Evolutionary conservation across 768 basidiomycete species (phyloP), one percentile per base, ranked within the genome.

Genomic region (Tephrocybe sp.): DNA sequence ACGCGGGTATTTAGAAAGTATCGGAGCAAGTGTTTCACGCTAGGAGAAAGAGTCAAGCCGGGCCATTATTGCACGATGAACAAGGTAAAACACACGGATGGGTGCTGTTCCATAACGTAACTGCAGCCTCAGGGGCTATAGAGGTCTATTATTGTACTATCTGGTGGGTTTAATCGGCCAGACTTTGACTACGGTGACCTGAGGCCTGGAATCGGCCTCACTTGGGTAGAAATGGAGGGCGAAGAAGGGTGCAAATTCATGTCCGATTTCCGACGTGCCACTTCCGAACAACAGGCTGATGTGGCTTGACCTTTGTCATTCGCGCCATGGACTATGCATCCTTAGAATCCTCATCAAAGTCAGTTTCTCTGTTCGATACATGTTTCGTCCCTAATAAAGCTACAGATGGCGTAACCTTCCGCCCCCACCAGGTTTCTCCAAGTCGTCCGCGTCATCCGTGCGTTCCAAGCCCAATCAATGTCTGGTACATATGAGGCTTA

Each of bases 361-460:
- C 39, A 11, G 59, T 59, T 21, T 1, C 19, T 2, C 34, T 23
- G 21, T 21, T 13, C 22, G 21, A 23, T 38, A 40, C 4, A 16
- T n/a, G 13, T 4, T 13, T 21, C 12, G n/a, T 16, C 29, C 42
- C 39, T 12, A 36, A 29, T 23, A 4, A 11, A 31, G 36, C 18
- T 36, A 9, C 48, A 86, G 84, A 71, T 86, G 82, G 80, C 75
- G 72, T 54, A 75, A 76, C 57, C 74, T 88, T 4, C 78, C 82
- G 0, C 76, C 83, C 21, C 85, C 86, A 0, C 85, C 83, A 40
- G 82, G 85, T n/a, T 87, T 87, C 68, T 69, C 80, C 16, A 76
- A 72, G 51, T 61, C 74, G 9, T 61, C 69, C 5, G 16, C 52
- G 31, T 57, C 75, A 22, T 68, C 71, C n/a, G 69, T 71, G 55